A percentile compares a stretch with the other conserved stretches of the same genome.
Conservation (phyloP, 2,329 filamentous ascomycete species). For the Fusarium sacchari region DNA sequence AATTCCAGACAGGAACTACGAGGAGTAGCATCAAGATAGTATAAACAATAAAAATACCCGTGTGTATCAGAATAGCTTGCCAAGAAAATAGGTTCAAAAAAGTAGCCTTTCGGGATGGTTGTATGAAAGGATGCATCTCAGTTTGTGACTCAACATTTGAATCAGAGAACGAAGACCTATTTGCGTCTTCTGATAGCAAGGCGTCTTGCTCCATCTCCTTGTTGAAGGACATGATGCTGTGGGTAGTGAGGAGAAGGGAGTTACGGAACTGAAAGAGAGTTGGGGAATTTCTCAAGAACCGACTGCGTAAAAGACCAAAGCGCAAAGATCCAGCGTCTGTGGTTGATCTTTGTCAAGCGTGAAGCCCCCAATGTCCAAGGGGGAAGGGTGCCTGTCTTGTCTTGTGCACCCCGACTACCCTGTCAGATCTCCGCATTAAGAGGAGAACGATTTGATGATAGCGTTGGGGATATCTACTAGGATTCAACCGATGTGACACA, state of each 20-base stretch:
- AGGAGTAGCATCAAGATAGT: neutral
- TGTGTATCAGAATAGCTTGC: neutral
- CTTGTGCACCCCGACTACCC: neutral
- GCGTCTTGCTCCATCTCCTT: neutral
- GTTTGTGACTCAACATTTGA: accelerated
- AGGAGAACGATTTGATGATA: no score
- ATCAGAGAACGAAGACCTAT: neutral
- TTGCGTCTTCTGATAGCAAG: neutral
- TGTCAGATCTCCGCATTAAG: accelerated
- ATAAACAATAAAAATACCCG: accelerated
- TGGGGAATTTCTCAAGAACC: neutral
- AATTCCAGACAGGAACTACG: accelerated
- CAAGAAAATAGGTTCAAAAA: accelerated
- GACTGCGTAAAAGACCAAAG: neutral
- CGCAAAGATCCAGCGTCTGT: neutral
- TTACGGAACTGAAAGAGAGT: neutral
- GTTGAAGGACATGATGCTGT: neutral
- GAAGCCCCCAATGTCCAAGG: neutral
- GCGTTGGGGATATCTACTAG: neutral
- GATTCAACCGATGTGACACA: neutral
- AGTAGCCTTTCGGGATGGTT: accelerated
- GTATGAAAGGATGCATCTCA: accelerated
- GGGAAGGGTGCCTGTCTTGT: neutral
- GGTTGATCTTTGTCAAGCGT: neutral
- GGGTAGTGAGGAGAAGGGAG: accelerated